These are phyloP conservation scores for Crithidia bombi DNA, from an alignment of 208 protist genomes.

Conservation along the genomic window DNA sequence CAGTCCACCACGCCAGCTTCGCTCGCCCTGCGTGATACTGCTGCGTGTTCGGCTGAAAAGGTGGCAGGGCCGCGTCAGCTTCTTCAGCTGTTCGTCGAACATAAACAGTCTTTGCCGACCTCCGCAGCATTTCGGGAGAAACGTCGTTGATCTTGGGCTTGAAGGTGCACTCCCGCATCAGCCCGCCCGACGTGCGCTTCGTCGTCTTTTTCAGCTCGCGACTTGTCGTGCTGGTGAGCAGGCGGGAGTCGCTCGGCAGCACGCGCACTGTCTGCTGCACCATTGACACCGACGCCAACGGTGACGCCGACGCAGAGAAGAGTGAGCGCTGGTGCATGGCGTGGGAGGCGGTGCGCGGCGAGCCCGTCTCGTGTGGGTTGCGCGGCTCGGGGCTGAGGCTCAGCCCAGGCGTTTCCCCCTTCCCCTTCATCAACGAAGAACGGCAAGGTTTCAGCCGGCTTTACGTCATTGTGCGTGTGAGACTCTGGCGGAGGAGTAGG, in stretches of 20 bases:
- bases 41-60: constrained; percentile 20
- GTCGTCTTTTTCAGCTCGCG: constrained; percentile 26
- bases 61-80: neutral
- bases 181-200: constrained; percentile 43
- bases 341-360: constrained; percentile 7
- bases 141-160: constrained; percentile 47
- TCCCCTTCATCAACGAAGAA: neutral
- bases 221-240: constrained; percentile 33
- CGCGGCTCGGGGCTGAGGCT: constrained; percentile 28
- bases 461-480: neutral
- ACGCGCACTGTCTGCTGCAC: constrained; percentile 2
- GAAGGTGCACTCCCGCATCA: constrained; percentile 65
- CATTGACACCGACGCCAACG: constrained; percentile 12
- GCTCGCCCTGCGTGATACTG: constrained; percentile 28
- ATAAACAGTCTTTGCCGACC: neutral
- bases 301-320: constrained; percentile 6
- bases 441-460: constrained; percentile 1
- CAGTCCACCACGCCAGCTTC: constrained; percentile 28
- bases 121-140: neutral
- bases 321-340: constrained; percentile 1
- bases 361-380: neutral
- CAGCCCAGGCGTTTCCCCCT: constrained; percentile 10
- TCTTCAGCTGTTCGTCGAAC: neutral
- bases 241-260: constrained; percentile 29
- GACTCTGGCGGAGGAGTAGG: neutral